A percentile compares a stretch with the other conserved stretches of the same genome.
phyloP scores from a whole-genome alignment of 2,329 filamentous ascomycete genomes.

The Stagonosporopsis rhizophila region DNA sequence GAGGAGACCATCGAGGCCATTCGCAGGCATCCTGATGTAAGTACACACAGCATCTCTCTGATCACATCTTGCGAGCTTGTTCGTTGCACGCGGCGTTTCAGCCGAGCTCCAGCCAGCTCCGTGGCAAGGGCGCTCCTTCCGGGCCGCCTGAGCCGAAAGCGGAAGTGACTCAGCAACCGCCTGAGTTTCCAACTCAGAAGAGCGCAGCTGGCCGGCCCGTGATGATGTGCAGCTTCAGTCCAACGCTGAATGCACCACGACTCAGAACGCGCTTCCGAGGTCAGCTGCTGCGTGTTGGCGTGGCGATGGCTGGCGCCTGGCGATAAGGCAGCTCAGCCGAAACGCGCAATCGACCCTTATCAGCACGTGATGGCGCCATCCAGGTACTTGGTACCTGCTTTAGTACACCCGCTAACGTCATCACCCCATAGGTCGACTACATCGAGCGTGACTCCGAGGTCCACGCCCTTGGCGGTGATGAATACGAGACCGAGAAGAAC shows the following conservation, averaged over 20 bases:
- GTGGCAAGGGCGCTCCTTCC: not conserved
- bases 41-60: conserved; percentile 51
- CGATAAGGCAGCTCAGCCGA: conserved; percentile 33
- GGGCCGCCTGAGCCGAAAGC: conserved; percentile 6
- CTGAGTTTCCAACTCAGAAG: not conserved
- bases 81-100: conserved; percentile 16
- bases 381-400: conserved; percentile 25
- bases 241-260: not conserved
- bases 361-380: conserved; percentile 31
- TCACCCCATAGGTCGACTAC: conserved; percentile 78
- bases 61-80: not conserved
- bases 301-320: conserved; percentile 27
- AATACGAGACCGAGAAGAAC: conserved; percentile 77
- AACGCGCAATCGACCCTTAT: conserved; percentile 39
- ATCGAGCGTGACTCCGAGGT: conserved; percentile 95
- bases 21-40: conserved; percentile 94
- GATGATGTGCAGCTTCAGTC: not conserved
- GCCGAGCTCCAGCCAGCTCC: conserved; percentile 11
- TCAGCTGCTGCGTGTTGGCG: conserved; percentile 16
- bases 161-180: not conserved
- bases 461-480: conserved; percentile 70
- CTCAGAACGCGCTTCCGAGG: not conserved
- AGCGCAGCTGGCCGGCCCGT: not conserved
- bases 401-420: conserved; percentile 32
- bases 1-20: conserved; percentile 92